Evolutionary conservation across 495 filamentous ascomycete species (phyloP), one percentile per base, ranked within the genome.

Genomic region (Penicillium antarcticum): DNA sequence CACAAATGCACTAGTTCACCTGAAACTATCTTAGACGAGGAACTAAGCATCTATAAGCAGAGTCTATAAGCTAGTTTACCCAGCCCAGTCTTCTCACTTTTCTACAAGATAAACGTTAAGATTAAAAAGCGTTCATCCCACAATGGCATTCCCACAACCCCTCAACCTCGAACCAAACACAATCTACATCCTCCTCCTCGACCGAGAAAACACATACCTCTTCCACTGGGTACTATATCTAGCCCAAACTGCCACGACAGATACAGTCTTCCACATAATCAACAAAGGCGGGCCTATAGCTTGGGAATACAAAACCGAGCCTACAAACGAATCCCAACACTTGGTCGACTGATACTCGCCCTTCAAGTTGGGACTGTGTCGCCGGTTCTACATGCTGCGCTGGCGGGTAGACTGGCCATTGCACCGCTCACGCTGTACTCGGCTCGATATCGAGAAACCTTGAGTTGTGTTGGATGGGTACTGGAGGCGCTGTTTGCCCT

Each of bases 171-270:
- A 60, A 21, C 34, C 52, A 16, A 52, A 56, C 36, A 21, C 32
- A 14, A 37, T 55, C 5, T 57, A 61, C 40, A 21, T 64, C 45
- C 55, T 60, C 45, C 51, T 64, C 12, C 47, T 56, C 2, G 61
- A 60, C 31, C 52, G 58, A 18, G 58, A 57, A n/a, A 33, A 47
- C 33, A 46, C 29, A 26, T 59, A 56, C 31, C 39, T 29, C 12
- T 62, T 67, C 41, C 55, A 64, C 17, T 67, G 61, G 63, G 44
- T 49, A 23, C 35, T 67, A 5, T 64, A 58, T 35, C 63, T 67
- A 23, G 45, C 57, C 5, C 53, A 38, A n/a, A 52, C 57, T 9
- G 17, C 36, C 24, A 51, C 34, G 4, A 39, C 36, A 2, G 63
- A 61, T 4, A 44, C 17, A n/a, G 32, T 46, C 8, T 60, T 51